phyloP scores from a whole-genome alignment of 345 rosid genomes.

The Rhodamnia rubescens region DNA sequence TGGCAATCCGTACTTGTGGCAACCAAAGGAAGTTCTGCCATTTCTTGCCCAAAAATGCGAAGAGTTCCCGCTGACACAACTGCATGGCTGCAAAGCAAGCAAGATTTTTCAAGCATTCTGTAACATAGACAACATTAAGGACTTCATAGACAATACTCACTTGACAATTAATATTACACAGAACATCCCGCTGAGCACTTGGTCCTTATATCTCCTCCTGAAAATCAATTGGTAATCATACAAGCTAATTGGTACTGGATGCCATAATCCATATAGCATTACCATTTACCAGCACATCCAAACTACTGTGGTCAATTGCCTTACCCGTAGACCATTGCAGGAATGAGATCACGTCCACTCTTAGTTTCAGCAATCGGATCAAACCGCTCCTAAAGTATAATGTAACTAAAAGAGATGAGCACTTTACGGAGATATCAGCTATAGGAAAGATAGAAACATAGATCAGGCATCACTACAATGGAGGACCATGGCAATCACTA shows the following conservation, averaged over 20 bases:
- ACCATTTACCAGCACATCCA: not conserved
- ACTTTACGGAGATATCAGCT: not conserved
- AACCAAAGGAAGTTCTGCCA: conserved; percentile 90
- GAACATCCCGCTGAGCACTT: conserved; percentile 81
- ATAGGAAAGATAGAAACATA: not conserved
- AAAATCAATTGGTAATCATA: not conserved
- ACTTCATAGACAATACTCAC: conserved; percentile 27
- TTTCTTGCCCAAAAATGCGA: conserved; percentile 68
- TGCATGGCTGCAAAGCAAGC: conserved; percentile 44
- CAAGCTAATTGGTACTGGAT: not conserved
- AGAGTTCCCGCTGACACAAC: conserved; percentile 72
- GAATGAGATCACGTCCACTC: conserved; percentile 59
- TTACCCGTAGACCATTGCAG: conserved; percentile 85
- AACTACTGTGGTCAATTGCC: not conserved
- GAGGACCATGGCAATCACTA: not conserved
- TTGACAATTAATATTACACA: conserved; percentile 70
- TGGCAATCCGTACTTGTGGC: conserved; percentile 60
- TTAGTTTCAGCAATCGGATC: conserved; percentile 71
- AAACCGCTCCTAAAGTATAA: conserved; percentile 58
- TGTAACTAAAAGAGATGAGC: not conserved
- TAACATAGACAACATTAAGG: not conserved
- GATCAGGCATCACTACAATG: not conserved
- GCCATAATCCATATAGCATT: not conserved
- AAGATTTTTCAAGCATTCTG: not conserved
- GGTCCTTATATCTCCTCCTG: conserved; percentile 49